Conservation (phyloP, 768 basidiomycete genomes). For the Boletus reticulatus region DNA sequence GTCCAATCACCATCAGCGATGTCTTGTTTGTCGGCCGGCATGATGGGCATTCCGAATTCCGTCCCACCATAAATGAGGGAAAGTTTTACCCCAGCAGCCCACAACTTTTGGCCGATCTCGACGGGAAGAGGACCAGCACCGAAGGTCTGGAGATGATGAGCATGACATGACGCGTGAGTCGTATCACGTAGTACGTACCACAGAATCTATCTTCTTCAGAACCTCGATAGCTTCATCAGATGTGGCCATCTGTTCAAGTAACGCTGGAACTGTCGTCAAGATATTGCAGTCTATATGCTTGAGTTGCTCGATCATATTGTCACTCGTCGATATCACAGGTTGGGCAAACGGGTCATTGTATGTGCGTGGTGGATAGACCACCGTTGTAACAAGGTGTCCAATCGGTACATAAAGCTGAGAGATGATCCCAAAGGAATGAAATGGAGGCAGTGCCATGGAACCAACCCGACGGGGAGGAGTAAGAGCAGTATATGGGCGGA, state of each 20-base stretch:
- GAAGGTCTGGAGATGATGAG: background rate
- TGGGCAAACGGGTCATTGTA: background rate
- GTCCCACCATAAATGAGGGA: slow-evolving; percentile 15
- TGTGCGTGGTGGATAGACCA: slow-evolving; percentile 33
- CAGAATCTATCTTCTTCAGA: background rate
- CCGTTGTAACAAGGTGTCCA: slow-evolving; percentile 24
- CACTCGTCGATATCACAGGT: slow-evolving; percentile 15
- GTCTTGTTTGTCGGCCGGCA: slow-evolving; percentile 2
- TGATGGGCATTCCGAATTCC: slow-evolving; percentile 12
- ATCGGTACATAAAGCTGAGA: slow-evolving; percentile 33
- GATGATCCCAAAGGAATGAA: slow-evolving; percentile 37
- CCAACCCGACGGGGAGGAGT: slow-evolving; percentile 11
- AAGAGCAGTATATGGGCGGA: background rate
- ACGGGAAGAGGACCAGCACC: slow-evolving; percentile 11
- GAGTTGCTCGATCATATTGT: slow-evolving; percentile 17
- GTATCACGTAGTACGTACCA: background rate
- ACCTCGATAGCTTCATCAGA: background rate
- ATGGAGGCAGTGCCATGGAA: slow-evolving; percentile 36
- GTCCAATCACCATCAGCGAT: slow-evolving; percentile 16
- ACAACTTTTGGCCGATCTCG: slow-evolving; percentile 13
- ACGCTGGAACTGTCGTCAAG: slow-evolving; percentile 16
- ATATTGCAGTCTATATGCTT: slow-evolving; percentile 1
- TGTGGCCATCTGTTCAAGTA: slow-evolving; percentile 19
- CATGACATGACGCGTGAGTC: no score
- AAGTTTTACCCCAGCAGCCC: slow-evolving; percentile 12